Evolutionary conservation across 176 grass and related monocot species (phyloP).

Genomic region (Phoenix roebelenii): DNA sequence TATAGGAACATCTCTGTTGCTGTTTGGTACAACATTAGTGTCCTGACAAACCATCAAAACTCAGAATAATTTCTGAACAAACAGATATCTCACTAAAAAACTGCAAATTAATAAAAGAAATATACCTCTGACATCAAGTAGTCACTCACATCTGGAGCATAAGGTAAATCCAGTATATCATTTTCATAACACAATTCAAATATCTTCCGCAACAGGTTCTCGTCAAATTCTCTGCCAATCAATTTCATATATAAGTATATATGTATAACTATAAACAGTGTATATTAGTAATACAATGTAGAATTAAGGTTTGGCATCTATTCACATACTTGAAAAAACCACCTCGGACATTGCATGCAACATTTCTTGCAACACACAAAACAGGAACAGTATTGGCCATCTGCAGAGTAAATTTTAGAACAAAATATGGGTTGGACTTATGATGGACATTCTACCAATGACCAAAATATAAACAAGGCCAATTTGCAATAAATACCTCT

Average conservation of each 20-base stretch:
- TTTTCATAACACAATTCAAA: slow-evolving; percentile 76
- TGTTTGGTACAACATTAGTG: slow-evolving; percentile 33
- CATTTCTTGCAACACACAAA: slow-evolving; percentile 96
- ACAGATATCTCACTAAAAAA: neutral
- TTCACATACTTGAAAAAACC: slow-evolving; percentile 87
- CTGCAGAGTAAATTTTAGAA: slow-evolving; percentile 31
- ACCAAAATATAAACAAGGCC: too few species aligned
- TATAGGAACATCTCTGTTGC: slow-evolving; percentile 61
- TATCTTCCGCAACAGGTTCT: slow-evolving; percentile 68
- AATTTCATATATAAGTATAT: neutral
- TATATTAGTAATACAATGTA: too few species aligned
- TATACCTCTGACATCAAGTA: slow-evolving; percentile 74
- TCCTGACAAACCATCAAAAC: slow-evolving; percentile 30
- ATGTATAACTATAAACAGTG: too few species aligned
- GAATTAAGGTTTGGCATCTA: neutral
- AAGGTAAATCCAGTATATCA: slow-evolving; percentile 79
- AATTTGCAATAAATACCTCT: slow-evolving; percentile 42
- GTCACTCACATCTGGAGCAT: slow-evolving; percentile 83
- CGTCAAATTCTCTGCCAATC: slow-evolving; percentile 73
- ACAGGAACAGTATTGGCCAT: slow-evolving; percentile 80
- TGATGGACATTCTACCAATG: too few species aligned
- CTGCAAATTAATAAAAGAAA: slow-evolving; percentile 1
- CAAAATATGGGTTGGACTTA: neutral
- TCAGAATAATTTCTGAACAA: neutral
- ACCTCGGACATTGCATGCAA: slow-evolving; percentile 93